Evolutionary conservation across 306 rosid genomes (phyloP).

Genomic region (Chamaecrista fasciculata): DNA sequence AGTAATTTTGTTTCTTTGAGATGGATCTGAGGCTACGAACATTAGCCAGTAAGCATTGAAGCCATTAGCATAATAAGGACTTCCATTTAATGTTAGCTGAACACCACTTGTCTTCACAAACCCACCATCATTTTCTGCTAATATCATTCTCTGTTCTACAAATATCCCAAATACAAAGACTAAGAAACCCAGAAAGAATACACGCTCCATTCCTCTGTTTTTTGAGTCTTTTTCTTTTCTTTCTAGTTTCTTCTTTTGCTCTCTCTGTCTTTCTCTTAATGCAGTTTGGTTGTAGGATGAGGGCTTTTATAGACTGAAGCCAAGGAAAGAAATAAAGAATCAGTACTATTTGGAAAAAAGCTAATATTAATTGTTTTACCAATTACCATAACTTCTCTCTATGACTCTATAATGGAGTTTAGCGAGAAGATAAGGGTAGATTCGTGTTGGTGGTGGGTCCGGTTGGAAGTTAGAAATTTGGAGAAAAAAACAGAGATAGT

Average conservation of each 20-base stretch:
- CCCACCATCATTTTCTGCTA: constrained; percentile 52
- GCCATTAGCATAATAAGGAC: constrained; percentile 78
- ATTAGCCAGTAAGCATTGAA: constrained; percentile 95
- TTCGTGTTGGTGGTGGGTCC: constrained; percentile 19
- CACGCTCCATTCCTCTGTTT: constrained; percentile 34
- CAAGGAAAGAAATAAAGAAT: too few relatives aligned
- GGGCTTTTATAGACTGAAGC: too few relatives aligned
- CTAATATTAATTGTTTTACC: too few relatives aligned
- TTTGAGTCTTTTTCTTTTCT: too few relatives aligned
- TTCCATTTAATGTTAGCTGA: constrained; percentile 63
- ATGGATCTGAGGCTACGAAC: constrained; percentile 76
- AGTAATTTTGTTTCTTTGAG: constrained; percentile 68
- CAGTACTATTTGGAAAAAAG: too few relatives aligned
- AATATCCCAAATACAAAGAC: constrained; percentile 31
- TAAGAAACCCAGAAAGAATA: constrained; percentile 37
- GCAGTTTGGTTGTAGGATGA: too few relatives aligned
- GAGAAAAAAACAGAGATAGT: too few relatives aligned
- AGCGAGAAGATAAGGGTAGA: neutral
- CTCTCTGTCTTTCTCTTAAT: neutral
- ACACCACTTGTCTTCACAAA: constrained; percentile 73
- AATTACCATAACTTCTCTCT: neutral
- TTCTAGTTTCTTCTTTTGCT: too few relatives aligned
- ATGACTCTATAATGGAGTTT: neutral
- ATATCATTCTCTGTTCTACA: constrained; percentile 11
- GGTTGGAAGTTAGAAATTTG: neutral